These are phyloP conservation scores for Fusarium secorum DNA, from an alignment of 2,329 filamentous ascomycete genomes.

Conservation along the genomic window DNA sequence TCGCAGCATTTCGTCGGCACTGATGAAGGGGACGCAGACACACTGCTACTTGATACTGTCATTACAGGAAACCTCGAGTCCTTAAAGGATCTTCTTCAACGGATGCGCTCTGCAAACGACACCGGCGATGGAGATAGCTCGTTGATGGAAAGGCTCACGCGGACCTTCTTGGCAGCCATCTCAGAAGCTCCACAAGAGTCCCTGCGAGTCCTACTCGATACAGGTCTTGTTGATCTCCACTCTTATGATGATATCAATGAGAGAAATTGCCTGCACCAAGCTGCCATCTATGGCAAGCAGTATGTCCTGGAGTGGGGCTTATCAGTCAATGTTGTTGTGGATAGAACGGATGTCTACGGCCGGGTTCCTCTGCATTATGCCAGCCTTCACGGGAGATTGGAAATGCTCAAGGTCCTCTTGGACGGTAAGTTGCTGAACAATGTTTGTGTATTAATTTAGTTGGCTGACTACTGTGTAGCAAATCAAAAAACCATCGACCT, in stretches of 20 bases:
- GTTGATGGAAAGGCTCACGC: slow-evolving; percentile 78
- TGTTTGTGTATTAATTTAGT: background rate
- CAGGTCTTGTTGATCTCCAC: slow-evolving; percentile 84
- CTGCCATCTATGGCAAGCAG: slow-evolving; percentile 89
- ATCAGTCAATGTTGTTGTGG: slow-evolving; percentile 76
- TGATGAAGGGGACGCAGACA: slow-evolving; percentile 89
- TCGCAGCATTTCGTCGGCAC: slow-evolving; percentile 73
- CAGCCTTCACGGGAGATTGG: slow-evolving; percentile 89
- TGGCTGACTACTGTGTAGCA: slow-evolving; percentile 51
- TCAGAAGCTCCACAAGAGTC: slow-evolving; percentile 83
- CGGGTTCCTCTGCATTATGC: slow-evolving; percentile 94
- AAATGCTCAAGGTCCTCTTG: slow-evolving; percentile 80
- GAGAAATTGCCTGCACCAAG: slow-evolving; percentile 93
- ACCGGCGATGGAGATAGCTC: slow-evolving; percentile 65
- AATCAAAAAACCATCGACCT: slow-evolving; percentile 80
- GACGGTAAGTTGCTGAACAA: slow-evolving; percentile 55
- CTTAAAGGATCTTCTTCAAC: slow-evolving; percentile 80
- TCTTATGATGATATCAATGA: slow-evolving; percentile 98
- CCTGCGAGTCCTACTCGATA: slow-evolving; percentile 78
- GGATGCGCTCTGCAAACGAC: slow-evolving; percentile 66
- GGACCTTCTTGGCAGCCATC: slow-evolving; percentile 89
- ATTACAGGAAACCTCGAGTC: slow-evolving; percentile 80
- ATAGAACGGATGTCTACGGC: slow-evolving; percentile 89
- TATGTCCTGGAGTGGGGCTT: slow-evolving; percentile 81
- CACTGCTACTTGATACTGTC: slow-evolving; percentile 86